These are phyloP conservation scores for Mycosphaerella sp. DNA, from an alignment of 2,329 filamentous ascomycete genomes.

Conservation along the genomic window DNA sequence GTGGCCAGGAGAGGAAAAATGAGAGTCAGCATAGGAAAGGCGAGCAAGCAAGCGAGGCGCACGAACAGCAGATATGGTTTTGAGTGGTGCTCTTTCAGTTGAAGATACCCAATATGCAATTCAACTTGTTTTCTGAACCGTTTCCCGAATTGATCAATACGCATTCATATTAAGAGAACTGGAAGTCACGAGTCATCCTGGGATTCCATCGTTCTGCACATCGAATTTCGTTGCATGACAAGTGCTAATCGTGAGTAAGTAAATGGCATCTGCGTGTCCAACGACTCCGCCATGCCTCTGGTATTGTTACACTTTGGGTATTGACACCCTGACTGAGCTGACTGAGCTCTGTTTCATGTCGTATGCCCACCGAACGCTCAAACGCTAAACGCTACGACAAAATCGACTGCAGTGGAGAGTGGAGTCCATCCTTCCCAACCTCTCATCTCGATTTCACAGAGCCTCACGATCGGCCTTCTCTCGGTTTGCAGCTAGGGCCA, in stretches of 20 bases:
- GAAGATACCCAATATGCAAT: background rate
- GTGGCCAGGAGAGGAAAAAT: background rate
- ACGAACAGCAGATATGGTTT: background rate
- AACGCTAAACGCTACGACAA: background rate
- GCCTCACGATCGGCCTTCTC: constrained; percentile 24
- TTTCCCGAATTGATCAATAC: no score
- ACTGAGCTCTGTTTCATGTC: background rate
- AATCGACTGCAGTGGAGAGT: background rate
- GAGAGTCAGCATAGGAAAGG: background rate
- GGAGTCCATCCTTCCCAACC: background rate
- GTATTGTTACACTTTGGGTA: background rate
- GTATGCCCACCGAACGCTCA: background rate
- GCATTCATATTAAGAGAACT: no score
- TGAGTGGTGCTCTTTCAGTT: background rate
- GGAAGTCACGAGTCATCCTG: no score
- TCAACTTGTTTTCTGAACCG: background rate
- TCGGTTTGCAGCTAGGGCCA: constrained; percentile 70
- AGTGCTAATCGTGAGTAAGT: no score
- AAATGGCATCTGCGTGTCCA: no score
- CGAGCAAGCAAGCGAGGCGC: background rate
- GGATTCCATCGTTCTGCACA: no score
- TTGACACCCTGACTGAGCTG: background rate
- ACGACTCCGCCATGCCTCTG: background rate
- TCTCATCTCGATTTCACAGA: background rate
- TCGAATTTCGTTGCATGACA: no score